Evolutionary conservation across 352 stramenopile species (phyloP).

Genomic region (Aphanomyces astaci): DNA sequence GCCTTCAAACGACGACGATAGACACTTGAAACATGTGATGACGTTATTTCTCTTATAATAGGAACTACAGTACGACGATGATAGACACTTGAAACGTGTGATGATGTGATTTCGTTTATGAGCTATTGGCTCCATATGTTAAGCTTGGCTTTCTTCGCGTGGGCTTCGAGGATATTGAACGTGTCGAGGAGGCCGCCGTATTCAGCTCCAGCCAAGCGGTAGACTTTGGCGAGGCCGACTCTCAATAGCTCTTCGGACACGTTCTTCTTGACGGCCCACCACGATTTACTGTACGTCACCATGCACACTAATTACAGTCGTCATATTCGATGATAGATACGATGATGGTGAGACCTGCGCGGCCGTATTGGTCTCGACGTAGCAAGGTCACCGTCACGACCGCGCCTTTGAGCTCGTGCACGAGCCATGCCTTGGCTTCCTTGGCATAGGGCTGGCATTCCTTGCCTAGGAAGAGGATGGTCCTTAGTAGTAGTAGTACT

Average conservation of each 20-base stretch:
- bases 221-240: slow-evolving; percentile 56
- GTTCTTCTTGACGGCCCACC: slow-evolving; percentile 53
- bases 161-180: slow-evolving; percentile 59
- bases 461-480: slow-evolving; percentile 14
- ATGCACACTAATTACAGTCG: slow-evolving; percentile 44
- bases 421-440: slow-evolving; percentile 69
- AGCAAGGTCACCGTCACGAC: slow-evolving; percentile 68
- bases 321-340: neutral
- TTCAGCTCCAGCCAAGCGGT: slow-evolving; percentile 66
- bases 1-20: no score
- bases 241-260: slow-evolving; percentile 77
- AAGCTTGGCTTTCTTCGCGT: slow-evolving; percentile 50
- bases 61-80: no score
- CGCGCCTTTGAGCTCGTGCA: slow-evolving; percentile 35
- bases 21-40: no score
- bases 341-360: slow-evolving; percentile 19
- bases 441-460: slow-evolving; percentile 65
- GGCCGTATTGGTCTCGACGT: slow-evolving; percentile 79
- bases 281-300: slow-evolving; percentile 70
- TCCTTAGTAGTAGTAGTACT: no score
- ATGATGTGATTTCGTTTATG: neutral
- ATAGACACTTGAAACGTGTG: no score
- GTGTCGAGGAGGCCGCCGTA: slow-evolving; percentile 65
- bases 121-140: slow-evolving; percentile 54
- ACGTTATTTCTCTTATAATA: no score